phyloP scores from a whole-genome alignment of 2,329 filamentous ascomycete genomes.

The Colletotrichum scovillei region DNA sequence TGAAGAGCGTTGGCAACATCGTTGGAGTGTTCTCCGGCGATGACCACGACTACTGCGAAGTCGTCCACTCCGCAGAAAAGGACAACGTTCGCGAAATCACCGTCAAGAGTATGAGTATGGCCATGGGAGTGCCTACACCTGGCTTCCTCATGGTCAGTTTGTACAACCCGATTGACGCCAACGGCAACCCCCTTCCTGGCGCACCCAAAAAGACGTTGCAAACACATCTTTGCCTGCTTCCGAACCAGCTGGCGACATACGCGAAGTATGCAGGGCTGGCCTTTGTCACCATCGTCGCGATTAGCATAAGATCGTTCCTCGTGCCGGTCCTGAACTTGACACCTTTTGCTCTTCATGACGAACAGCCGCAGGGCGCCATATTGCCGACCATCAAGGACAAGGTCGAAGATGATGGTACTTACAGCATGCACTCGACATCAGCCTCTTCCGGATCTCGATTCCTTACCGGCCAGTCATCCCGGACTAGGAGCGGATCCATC shows the following conservation, averaged over 20 bases:
- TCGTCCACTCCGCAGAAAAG: conserved; percentile 79
- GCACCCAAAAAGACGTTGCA: conserved; percentile 73
- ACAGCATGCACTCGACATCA: conserved; percentile 39
- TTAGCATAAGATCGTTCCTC: conserved; percentile 66
- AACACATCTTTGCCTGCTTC: conserved; percentile 89
- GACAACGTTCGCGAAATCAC: conserved; percentile 83
- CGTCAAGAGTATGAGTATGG: conserved; percentile 94
- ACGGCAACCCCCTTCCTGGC: conserved; percentile 59
- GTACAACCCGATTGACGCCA: conserved; percentile 86
- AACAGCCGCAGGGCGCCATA: conserved; percentile 42
- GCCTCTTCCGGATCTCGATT: conserved; percentile 49
- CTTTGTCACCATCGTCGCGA: conserved; percentile 60
- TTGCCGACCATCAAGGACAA: conserved; percentile 67
- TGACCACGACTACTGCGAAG: conserved; percentile 97
- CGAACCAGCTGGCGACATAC: conserved; percentile 87
- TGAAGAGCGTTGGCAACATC: conserved; percentile 84
- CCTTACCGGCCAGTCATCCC: conserved; percentile 41
- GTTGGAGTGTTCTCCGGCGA: conserved; percentile 93
- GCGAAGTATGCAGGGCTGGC: conserved; percentile 79
- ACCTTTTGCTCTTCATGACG: conserved; percentile 63
- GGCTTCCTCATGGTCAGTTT: conserved; percentile 90
- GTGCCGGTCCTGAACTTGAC: conserved; percentile 65
- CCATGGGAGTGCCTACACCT: conserved; percentile 91
- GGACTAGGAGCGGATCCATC: conserved; percentile 40
- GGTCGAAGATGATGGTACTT: conserved; percentile 57